Evolutionary conservation across 2,329 filamentous ascomycete genomes (phyloP), one percentile per base, ranked within the genome.

Genomic region (Pyricularia pennisetigena): DNA sequence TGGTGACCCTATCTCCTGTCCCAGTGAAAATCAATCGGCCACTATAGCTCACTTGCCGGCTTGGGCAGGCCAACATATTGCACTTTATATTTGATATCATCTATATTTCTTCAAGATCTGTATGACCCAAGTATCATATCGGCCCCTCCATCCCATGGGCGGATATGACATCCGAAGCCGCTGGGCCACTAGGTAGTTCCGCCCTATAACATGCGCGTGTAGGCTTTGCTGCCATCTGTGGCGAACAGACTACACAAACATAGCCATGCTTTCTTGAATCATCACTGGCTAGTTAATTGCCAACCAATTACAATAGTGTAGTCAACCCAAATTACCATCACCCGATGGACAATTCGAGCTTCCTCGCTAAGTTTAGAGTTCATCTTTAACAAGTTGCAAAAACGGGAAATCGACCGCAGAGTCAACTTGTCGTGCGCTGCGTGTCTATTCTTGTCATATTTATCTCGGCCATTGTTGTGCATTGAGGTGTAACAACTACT

Each of bases 401-500:
- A n/a, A 54, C 5, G 41, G 20, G 6, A 54, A n/a, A n/a, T 54
- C 20, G 5, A 54, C 41, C 20, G 41, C 20, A n/a, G 8, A 54
- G 20, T n/a, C 41, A 26, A 28, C 24, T 20, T 26, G 10, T 30
- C 59, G 14, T 28, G 59, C 28, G 4, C 4, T 62, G 12, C 24
- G 29, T 29, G 5, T 62, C 26, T 28, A 28, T 62, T 20, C 12
- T 26, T 26, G 8, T 29, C 28, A 5, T 20, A 29, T 62, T 10
- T 14, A 62, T 6, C 26, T 29, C 26, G 12, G 59, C 8, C 26
- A n/a, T 28, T 8, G 12, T 23, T 16, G 59, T 28, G 24, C 6
- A 14, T 16, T 8, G 26, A 28, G 16, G 59, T 23, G 26, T 14
- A 62, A 29, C 59, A 7, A 20, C 59, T 64, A 85, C 77, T 85